Conservation (phyloP, 495 filamentous ascomycete species). For the Penicillium cataractarum region DNA sequence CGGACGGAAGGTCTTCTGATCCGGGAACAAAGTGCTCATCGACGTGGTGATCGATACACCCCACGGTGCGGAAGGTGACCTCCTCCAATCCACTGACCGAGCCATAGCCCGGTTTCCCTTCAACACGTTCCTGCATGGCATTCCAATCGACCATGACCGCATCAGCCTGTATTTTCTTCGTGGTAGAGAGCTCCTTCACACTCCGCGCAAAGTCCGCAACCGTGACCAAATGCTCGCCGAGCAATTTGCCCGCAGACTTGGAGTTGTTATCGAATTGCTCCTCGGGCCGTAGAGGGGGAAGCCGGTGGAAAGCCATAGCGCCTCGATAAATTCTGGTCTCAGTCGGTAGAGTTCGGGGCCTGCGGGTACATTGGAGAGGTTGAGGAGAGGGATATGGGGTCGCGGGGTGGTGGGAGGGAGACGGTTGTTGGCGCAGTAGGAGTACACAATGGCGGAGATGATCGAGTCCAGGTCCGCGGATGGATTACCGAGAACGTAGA, state of each 20-base stretch:
- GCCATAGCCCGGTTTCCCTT: conserved; percentile 29
- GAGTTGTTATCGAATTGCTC: conserved; percentile 36
- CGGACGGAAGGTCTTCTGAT: conserved; percentile 12
- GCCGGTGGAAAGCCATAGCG: conserved; percentile 45
- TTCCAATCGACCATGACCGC: conserved; percentile 89
- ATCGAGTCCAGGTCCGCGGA: conserved; percentile 87
- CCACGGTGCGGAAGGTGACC: conserved; percentile 58
- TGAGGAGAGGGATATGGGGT: conserved; percentile 79
- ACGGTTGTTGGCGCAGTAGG: conserved; percentile 69
- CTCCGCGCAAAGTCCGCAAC: conserved; percentile 42
- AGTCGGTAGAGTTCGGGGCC: conserved; percentile 60
- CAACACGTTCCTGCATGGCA: conserved; percentile 60
- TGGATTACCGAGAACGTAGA: conserved; percentile 54
- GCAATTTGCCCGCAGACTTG: conserved; percentile 37
- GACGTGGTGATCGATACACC: conserved; percentile 91
- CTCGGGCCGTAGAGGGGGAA: conserved; percentile 25
- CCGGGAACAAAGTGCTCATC: conserved; percentile 70
- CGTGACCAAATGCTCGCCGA: conserved; percentile 47
- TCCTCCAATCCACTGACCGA: conserved; percentile 34
- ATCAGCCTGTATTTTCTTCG: conserved; percentile 35
- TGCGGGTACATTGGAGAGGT: conserved; percentile 66
- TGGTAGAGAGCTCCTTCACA: conserved; percentile 14
- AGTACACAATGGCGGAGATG: conserved; percentile 78
- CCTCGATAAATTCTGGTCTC: conserved; percentile 72
- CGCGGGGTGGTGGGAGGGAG: conserved; percentile 47